These are phyloP conservation scores for Magnolia sinica DNA, from an alignment of 164 flowering plant genomes.

Conservation along the genomic window DNA sequence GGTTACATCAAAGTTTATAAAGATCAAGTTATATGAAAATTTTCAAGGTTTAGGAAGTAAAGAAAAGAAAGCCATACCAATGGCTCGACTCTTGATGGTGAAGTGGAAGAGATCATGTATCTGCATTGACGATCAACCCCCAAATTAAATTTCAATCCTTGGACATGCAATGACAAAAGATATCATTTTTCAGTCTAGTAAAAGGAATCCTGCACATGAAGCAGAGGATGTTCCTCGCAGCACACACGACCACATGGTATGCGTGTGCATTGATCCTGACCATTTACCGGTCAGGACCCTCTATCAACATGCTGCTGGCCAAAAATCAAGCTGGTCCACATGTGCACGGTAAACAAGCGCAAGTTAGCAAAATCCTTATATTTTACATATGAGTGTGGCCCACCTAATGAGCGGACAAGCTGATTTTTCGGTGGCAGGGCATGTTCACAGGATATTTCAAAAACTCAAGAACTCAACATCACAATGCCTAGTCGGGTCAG, in stretches of 20 bases:
- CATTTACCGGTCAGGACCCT: background rate
- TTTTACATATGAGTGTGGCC: background rate
- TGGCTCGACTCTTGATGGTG: conserved; percentile 82
- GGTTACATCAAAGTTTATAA: background rate
- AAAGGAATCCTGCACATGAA: background rate
- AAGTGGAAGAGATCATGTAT: conserved; percentile 56
- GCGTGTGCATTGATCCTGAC: background rate
- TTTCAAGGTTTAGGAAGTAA: background rate
- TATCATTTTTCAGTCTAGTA: background rate
- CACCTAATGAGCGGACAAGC: background rate
- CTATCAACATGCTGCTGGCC: background rate
- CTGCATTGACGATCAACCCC: conserved; percentile 32
- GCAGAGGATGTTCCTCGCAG: background rate
- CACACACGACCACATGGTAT: background rate
- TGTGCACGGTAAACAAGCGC: background rate
- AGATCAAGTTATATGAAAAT: conserved; percentile 1
- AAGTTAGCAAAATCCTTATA: background rate
- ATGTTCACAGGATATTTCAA: background rate
- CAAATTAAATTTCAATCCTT: background rate
- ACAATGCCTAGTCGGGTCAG: no score
- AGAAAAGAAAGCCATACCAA: conserved; percentile 31
- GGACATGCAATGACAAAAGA: background rate
- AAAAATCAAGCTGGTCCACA: background rate
- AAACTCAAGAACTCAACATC: no score
- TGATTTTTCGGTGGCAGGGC: background rate